Conservation (phyloP, 148 eudicot species). For the Chenopodium formosanum region DNA sequence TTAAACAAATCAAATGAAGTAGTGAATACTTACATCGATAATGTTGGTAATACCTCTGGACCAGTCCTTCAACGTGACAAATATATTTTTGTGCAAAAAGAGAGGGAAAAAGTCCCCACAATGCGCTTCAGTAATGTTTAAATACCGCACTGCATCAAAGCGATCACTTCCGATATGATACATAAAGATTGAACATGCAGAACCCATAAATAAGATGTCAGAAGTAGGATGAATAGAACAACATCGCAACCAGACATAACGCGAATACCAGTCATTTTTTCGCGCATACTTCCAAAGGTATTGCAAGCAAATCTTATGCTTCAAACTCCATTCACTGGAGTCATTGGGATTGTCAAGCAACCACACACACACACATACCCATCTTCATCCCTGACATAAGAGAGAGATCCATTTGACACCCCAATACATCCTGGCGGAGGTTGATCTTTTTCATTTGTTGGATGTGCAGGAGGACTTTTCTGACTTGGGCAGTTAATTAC, state of each 20-base stretch:
- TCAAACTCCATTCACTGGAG: background rate
- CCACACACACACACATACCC: background rate
- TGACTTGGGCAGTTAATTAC: slow-evolving; percentile 1
- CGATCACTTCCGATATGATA: slow-evolving; percentile 9
- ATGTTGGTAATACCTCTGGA: background rate
- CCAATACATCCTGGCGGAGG: slow-evolving; percentile 8
- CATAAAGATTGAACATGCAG: background rate
- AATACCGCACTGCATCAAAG: background rate
- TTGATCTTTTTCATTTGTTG: background rate
- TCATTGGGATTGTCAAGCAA: background rate
- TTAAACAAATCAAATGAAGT: background rate
- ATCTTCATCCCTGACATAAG: background rate
- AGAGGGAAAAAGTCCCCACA: background rate
- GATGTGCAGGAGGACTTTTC: background rate
- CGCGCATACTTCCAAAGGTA: background rate
- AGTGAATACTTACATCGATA: background rate
- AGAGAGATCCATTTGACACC: slow-evolving; percentile 4
- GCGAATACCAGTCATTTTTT: background rate
- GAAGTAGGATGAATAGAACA: slow-evolving; percentile 6
- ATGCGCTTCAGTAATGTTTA: background rate
- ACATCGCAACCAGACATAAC: background rate
- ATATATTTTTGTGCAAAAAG: slow-evolving; percentile 6
- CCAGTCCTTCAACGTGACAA: slow-evolving; percentile 7
- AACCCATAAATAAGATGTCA: slow-evolving; percentile 10
- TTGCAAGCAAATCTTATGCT: background rate